Percentiles rank a stretch among this genome's conserved stretches.
Conservation (phyloP, 2,329 filamentous ascomycete species). For the Plectosphaerella sp. region DNA sequence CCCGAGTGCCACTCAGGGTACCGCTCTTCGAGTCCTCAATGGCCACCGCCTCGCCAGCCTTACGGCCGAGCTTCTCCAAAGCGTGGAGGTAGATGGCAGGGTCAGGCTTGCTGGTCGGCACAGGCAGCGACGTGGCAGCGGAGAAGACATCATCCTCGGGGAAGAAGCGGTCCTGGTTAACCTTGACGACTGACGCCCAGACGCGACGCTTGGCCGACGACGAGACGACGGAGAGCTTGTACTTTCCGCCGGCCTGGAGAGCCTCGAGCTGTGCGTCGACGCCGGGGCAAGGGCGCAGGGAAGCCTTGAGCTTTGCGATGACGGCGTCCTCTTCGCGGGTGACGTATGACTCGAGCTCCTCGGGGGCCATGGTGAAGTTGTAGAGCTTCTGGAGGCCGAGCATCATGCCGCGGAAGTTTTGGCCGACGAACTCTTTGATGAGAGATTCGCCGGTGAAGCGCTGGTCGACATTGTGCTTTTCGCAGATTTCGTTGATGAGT, state of each 20-base stretch:
- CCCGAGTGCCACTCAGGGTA: slow-evolving; percentile 67
- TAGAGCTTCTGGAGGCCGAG: slow-evolving; percentile 69
- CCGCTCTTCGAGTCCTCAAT: slow-evolving; percentile 89
- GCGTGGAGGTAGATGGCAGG: slow-evolving; percentile 83
- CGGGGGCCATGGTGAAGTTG: slow-evolving; percentile 63
- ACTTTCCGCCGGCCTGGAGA: slow-evolving; percentile 56
- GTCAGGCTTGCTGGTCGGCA: slow-evolving; percentile 86
- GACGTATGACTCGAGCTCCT: slow-evolving; percentile 72
- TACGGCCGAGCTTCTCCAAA: slow-evolving; percentile 67
- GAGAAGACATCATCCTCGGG: slow-evolving; percentile 71
- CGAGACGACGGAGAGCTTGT: slow-evolving; percentile 75
- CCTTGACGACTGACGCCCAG: slow-evolving; percentile 72
- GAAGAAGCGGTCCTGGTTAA: slow-evolving; percentile 78
- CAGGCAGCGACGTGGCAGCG: slow-evolving; percentile 71
- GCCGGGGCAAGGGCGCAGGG: slow-evolving; percentile 64
- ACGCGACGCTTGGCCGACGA: slow-evolving; percentile 77
- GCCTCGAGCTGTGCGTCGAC: slow-evolving; percentile 64
- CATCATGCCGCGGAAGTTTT: slow-evolving; percentile 95
- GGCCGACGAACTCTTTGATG: slow-evolving; percentile 83
- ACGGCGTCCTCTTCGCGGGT: slow-evolving; percentile 76
- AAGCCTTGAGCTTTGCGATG: slow-evolving; percentile 70
- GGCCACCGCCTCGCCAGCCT: slow-evolving; percentile 67
- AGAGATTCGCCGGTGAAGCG: slow-evolving; percentile 76
- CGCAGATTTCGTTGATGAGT: slow-evolving; percentile 81
- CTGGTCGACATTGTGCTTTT: slow-evolving; percentile 55